Base-by-base conservation (phyloP, 2,329 filamentous ascomycete genomes). In the Calonectria hawksworthii region DNA sequence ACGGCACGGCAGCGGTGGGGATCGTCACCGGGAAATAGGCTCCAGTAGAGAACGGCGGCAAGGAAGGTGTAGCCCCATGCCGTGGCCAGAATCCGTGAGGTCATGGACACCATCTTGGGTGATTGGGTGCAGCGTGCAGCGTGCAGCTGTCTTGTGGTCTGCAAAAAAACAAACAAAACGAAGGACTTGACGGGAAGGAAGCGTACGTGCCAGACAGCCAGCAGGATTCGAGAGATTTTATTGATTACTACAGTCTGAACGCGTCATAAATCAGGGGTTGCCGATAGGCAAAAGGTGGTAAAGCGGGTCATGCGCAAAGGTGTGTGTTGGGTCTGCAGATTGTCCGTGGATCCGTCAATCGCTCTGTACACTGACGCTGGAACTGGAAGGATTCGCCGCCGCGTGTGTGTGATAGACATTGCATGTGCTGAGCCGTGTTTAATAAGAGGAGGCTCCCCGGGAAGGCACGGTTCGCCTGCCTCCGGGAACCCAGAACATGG, bases 1-100 rank as follows among this genome's bases (percentile, higher is more conserved):
- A 92, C 83, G 13, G 87, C 87, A 23, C 83, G 81, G 81, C 91
- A 93, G 80, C 89, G 89, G 80, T 87, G 88, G 1, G 88, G 88
- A 76, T 92, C 90, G 23, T 75, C 67, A 44, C 61, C 64, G 38
- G 70, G 74, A 47, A 73, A 69, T 11, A 56, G 11, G 23, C 14
- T 59, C 50, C 38, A 44, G 34, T 44, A 59, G 26, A 54, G 14
- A 16, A 68, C 50, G n/a, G 44, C 47, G n/a, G 34, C 30, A 21
- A 68, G 47, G n/a, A 68, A 68, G 7, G 56, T 30, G 56, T 63
- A 63, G 30, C 56, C 56, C 56, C 56, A 63, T 38, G 56, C 56
- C 34, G 56, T 38, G n/a, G 38, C 34, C 18, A 63, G 9, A 63
- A 38, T 16, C n/a, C 56, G 56, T 6, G 56, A 63, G 56, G 36